phyloP scores from a whole-genome alignment of 768 basidiomycete species.

The Rhizopogon vesiculosus region DNA sequence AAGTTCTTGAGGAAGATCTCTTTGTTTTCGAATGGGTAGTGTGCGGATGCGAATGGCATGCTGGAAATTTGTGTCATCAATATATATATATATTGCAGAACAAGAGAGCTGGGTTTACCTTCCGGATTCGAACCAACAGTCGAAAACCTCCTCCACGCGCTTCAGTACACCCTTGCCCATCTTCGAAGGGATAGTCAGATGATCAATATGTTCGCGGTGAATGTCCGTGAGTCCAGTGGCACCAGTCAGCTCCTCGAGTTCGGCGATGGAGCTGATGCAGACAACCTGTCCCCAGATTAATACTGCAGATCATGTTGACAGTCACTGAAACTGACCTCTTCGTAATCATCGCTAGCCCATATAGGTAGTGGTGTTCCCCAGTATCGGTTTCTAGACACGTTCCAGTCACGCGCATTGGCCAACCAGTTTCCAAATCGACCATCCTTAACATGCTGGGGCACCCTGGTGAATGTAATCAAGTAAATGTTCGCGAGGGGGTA shows the following conservation, averaged over 20 bases:
- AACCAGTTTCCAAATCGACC: slow-evolving; percentile 96
- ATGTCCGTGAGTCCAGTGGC: slow-evolving; percentile 81
- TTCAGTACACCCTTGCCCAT: slow-evolving; percentile 81
- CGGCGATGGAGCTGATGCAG: slow-evolving; percentile 81
- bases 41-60: slow-evolving; percentile 97
- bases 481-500: slow-evolving; percentile 2
- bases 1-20: slow-evolving; percentile 79
- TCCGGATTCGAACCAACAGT: slow-evolving; percentile 99
- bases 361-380: slow-evolving; percentile 98
- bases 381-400: slow-evolving; percentile 96
- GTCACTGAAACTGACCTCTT: slow-evolving; percentile 51
- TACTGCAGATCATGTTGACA: neutral
- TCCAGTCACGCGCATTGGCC: slow-evolving; percentile 98
- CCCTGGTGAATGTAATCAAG: slow-evolving; percentile 45
- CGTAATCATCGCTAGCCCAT: slow-evolving; percentile 90
- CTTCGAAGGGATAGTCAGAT: slow-evolving; percentile 92
- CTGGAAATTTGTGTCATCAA: slow-evolving; percentile 34
- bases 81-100: neutral
- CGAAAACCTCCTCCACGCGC: slow-evolving; percentile 97
- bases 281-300: slow-evolving; percentile 50
- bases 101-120: slow-evolving; percentile 47
- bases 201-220: slow-evolving; percentile 92
- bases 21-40: slow-evolving; percentile 98
- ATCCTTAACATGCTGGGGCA: slow-evolving; percentile 87
- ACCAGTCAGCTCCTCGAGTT: slow-evolving; percentile 85